Base-by-base conservation (phyloP, 2,329 filamentous ascomycete genomes). In the Helotiales sp. region DNA sequence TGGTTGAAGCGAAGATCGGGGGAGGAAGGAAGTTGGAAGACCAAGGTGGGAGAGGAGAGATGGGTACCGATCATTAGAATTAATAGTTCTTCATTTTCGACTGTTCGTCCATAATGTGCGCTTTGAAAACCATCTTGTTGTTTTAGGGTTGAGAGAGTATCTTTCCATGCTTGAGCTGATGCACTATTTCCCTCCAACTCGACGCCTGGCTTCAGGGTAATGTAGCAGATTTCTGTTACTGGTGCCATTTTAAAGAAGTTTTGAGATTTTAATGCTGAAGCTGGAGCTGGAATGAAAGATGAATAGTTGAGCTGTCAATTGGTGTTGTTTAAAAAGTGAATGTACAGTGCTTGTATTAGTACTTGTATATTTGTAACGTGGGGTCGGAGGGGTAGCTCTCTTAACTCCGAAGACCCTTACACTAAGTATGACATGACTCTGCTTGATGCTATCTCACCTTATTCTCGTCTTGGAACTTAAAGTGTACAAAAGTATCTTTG, bases 11-110 rank as follows among this genome's bases (percentile, higher is more conserved):
- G 6, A 17, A 24, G 2, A 34, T 15, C n/a, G n/a, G n/a, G n/a
- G n/a, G n/a, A n/a, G n/a, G n/a, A n/a, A n/a, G n/a, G n/a, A n/a
- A n/a, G n/a, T n/a, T n/a, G n/a, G n/a, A n/a, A n/a, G n/a, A n/a
- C n/a, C n/a, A n/a, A n/a, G n/a, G n/a, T n/a, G n/a, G 5, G 31
- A 29, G 46, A 25, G 3, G n/a, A 19, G 12, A 30, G 24, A 22
- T 1, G 66, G 71, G 30, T 66, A 79, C 78, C 72, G 52, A 79
- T 69, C 29, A 74, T 65, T 55, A 79, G 55, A 42, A 76, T 69
- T 0, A 74, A 56, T 2, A 66, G 58, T 5, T 71, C 65, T 19
- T 72, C 72, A 10, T 71, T 66, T 64, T 81, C 78, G 19, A 77
- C 52, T 61, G 70, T 63, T 1, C 52, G 63, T 29, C 77, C 77